Conservation (phyloP, 441 rosid species). For the Pelargonium cotyledonis region DNA sequence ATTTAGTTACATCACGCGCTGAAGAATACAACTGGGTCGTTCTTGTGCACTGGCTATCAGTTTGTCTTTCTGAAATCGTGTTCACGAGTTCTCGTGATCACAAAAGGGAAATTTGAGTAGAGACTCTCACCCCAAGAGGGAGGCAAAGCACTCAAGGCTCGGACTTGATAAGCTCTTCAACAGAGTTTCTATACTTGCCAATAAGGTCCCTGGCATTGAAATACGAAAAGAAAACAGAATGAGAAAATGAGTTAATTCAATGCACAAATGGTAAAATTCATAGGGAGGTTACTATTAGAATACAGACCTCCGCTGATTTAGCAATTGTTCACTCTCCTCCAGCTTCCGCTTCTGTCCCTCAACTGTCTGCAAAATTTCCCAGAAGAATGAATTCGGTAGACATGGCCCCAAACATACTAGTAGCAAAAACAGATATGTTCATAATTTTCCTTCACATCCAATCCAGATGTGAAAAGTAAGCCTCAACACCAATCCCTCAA, state of each 20-base stretch:
- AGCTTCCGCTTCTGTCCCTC: slow-evolving; percentile 72
- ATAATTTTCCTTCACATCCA: not conserved
- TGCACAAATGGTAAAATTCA: slow-evolving; percentile 3
- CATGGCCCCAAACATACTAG: not conserved
- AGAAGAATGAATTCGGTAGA: not conserved
- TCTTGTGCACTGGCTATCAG: no score
- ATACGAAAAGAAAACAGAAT: slow-evolving; percentile 6
- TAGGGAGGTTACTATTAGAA: not conserved
- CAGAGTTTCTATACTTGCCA: slow-evolving; percentile 48
- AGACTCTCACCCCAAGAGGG: slow-evolving; percentile 5
- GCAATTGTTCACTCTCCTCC: slow-evolving; percentile 65
- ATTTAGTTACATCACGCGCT: no score
- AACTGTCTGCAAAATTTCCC: slow-evolving; percentile 50
- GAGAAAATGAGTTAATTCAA: not conserved
- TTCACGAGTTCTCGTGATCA: no score
- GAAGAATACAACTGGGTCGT: no score
- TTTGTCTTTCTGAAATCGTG: no score
- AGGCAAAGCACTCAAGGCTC: slow-evolving; percentile 34
- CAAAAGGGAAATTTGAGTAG: no score
- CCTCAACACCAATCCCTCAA: not conserved
- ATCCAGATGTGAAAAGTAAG: not conserved
- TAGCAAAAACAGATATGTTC: not conserved
- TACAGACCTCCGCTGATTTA: slow-evolving; percentile 62
- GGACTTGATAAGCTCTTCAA: slow-evolving; percentile 54
- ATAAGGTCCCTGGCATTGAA: slow-evolving; percentile 53